Percentiles rank a stretch among this genome's conserved stretches.
phyloP scores from a whole-genome alignment of 2,329 filamentous ascomycete genomes.

The Colletotrichum lindemuthianum region DNA sequence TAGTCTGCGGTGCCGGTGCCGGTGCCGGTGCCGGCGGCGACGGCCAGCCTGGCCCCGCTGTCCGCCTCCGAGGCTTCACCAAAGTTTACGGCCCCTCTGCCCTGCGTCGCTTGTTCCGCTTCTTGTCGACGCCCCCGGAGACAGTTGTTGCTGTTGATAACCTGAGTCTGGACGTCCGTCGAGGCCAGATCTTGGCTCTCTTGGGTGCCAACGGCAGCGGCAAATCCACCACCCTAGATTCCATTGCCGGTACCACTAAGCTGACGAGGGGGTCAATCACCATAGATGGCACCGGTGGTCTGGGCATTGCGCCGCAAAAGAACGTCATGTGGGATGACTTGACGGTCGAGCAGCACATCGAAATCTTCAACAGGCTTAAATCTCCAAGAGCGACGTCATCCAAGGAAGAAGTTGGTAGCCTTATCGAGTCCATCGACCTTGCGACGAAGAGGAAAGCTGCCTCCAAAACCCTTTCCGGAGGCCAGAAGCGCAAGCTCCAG shows the following conservation, averaged over 20 bases:
- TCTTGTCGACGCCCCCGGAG: conserved; percentile 60
- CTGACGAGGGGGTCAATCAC: conserved; percentile 80
- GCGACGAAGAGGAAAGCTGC: conserved; percentile 76
- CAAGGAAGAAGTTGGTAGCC: conserved; percentile 66
- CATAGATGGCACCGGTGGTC: conserved; percentile 79
- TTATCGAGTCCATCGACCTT: conserved; percentile 79
- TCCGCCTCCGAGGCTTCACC: conserved; percentile 77
- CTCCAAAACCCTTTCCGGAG: conserved; percentile 84
- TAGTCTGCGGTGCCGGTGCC: conserved; percentile 49
- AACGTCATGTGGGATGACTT: conserved; percentile 94
- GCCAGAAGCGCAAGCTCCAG: conserved; percentile 92
- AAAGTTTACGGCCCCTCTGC: conserved; percentile 80
- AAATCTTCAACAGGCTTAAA: conserved; percentile 86
- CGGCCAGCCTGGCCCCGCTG: conserved; percentile 58
- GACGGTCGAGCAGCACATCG: conserved; percentile 85
- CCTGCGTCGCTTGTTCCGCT: conserved; percentile 63
- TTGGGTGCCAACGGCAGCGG: conserved; percentile 91
- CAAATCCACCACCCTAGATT: conserved; percentile 89
- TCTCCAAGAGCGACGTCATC: conserved; percentile 65
- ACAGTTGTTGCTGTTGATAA: conserved; percentile 83
- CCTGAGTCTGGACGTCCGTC: conserved; percentile 75
- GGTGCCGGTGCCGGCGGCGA: conserved; percentile 39
- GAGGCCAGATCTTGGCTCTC: conserved; percentile 86
- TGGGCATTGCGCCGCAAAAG: conserved; percentile 91
- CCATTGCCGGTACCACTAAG: conserved; percentile 83